These are phyloP conservation scores for Hemisphaericaspora lyxosophila DNA, from an alignment of 1,139 yeast species.

Conservation along the genomic window DNA sequence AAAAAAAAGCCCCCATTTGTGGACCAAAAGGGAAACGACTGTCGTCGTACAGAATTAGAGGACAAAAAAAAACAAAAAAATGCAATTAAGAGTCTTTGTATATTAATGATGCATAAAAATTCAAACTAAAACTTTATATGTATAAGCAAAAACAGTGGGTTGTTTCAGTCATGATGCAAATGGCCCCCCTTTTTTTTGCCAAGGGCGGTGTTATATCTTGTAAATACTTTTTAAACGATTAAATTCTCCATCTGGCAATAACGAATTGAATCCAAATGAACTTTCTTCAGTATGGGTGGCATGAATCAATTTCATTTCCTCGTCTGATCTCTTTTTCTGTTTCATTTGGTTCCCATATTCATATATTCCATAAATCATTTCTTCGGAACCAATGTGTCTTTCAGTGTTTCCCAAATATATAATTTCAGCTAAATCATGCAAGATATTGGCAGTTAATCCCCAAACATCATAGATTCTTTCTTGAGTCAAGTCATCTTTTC, in stretches of 20 bases:
- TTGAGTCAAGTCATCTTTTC: constrained; percentile 38
- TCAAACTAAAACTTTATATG: too few relatives aligned
- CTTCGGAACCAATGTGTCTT: constrained; percentile 60
- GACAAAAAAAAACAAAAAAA: too few relatives aligned
- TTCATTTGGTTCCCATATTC: constrained; percentile 51
- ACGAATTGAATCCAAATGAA: constrained; percentile 50
- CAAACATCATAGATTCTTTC: constrained; percentile 68
- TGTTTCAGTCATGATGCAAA: too few relatives aligned
- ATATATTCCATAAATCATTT: constrained; percentile 56
- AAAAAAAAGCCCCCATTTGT: too few relatives aligned
- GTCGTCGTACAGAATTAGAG: too few relatives aligned
- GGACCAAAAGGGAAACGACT: too few relatives aligned
- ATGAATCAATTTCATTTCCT: constrained; percentile 37
- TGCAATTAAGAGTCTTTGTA: too few relatives aligned
- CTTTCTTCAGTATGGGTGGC: constrained; percentile 24
- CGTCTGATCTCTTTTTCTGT: constrained; percentile 32
- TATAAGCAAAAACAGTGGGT: too few relatives aligned
- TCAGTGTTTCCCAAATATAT: constrained; percentile 29
- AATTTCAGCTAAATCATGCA: constrained; percentile 72
- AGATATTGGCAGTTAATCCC: constrained; percentile 88
- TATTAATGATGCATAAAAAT: too few relatives aligned
- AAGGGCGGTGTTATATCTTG: constrained; percentile 28
- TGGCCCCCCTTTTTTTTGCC: too few relatives aligned
- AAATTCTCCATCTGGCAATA: constrained; percentile 49
- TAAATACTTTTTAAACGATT: constrained; percentile 41